Evolutionary conservation across 345 rosid genomes (phyloP).

Genomic region (Lepidium aucheri): DNA sequence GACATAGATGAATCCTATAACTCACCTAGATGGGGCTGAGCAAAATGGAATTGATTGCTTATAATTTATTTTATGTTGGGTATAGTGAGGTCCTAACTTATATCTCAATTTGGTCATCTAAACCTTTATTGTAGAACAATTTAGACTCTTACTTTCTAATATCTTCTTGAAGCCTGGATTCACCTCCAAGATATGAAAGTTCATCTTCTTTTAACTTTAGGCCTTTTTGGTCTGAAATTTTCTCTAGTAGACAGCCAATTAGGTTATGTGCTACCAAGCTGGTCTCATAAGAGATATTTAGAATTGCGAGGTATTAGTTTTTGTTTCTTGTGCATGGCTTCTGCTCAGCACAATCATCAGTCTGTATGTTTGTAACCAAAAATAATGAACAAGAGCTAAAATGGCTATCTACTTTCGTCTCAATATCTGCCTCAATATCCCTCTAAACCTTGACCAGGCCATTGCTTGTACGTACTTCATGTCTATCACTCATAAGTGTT

Average conservation of each 20-base stretch:
- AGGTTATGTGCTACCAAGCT: constrained; percentile 68
- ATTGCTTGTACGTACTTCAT: constrained; percentile 2
- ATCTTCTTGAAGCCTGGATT: constrained; percentile 30
- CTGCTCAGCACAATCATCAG: constrained; percentile 12
- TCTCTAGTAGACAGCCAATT: constrained; percentile 47
- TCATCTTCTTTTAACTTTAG: constrained; percentile 28
- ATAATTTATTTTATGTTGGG: no score
- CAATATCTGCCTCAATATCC: constrained; percentile 20
- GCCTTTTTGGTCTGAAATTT: constrained; percentile 37
- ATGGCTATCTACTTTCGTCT: constrained; percentile 16
- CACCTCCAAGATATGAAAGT: constrained; percentile 43
- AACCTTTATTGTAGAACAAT: no score
- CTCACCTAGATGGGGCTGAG: no score
- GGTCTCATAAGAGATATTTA: constrained; percentile 64
- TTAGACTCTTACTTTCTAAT: constrained; percentile 36
- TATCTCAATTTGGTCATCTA: no score
- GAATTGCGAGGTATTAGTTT: constrained; percentile 54
- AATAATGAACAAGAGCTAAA: constrained; percentile 14
- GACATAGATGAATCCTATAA: no score
- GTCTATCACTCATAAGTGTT: constrained; percentile 7
- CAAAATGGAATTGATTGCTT: no score
- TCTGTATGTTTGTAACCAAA: constrained; percentile 15
- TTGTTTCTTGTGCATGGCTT: constrained; percentile 3
- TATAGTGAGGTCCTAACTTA: no score
- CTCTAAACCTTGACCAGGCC: background rate